Conservation (phyloP, 2,329 filamentous ascomycete genomes). For the Penicillium sp. region DNA sequence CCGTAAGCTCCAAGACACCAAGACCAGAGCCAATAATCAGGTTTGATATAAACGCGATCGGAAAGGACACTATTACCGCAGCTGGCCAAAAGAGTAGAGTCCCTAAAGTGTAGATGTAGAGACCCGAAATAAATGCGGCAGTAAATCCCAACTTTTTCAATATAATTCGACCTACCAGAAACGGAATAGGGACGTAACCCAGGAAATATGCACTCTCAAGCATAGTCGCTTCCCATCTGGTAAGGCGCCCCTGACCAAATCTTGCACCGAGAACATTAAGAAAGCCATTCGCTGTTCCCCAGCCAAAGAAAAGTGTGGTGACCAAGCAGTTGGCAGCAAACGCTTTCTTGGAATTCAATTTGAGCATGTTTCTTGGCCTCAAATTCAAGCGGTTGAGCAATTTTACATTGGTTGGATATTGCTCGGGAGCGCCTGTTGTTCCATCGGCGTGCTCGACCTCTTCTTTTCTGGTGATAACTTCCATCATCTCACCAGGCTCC, state of each 20-base stretch:
- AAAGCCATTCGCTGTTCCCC: slow-evolving; percentile 4
- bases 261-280: neutral
- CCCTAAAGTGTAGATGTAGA: slow-evolving; percentile 5
- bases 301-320: slow-evolving; percentile 1
- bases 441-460: neutral
- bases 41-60: neutral
- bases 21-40: slow-evolving; percentile 10
- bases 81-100: slow-evolving; percentile 4
- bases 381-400: slow-evolving; percentile 4
- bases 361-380: slow-evolving; percentile 8
- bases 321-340: slow-evolving; percentile 1
- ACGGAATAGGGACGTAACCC: slow-evolving; percentile 1
- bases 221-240: neutral
- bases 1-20: slow-evolving; percentile 5
- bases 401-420: neutral
- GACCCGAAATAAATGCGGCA: slow-evolving; percentile 3
- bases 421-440: neutral
- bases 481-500: neutral
- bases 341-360: neutral
- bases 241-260: neutral
- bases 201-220: neutral
- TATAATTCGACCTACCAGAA: slow-evolving; percentile 1
- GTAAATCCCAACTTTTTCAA: slow-evolving; percentile 5
- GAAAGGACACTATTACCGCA: neutral
- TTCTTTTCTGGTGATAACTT: neutral